Evolutionary conservation across 805 yeast genomes (phyloP).

Genomic region (Kluyveromyces nonfermentans): DNA sequence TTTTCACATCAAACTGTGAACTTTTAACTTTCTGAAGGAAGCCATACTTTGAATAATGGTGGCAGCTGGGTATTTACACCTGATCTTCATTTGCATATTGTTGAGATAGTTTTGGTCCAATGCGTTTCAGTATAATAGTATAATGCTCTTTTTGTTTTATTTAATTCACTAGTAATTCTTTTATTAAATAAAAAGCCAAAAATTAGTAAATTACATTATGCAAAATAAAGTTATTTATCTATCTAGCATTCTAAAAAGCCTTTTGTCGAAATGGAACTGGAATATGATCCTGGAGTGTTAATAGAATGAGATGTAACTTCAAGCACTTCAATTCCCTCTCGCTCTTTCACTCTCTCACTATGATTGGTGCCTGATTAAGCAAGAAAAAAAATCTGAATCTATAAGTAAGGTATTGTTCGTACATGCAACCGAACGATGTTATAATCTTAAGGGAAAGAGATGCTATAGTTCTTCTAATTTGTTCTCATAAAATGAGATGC

Average conservation of each 20-base stretch:
- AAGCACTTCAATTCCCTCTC: background rate
- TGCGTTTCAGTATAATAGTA: too few species aligned
- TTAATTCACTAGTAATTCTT: too few species aligned
- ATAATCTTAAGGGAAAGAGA: background rate
- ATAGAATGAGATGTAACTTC: background rate
- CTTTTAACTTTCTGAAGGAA: background rate
- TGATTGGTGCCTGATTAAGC: too few species aligned
- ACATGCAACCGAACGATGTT: too few species aligned
- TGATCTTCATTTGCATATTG: background rate
- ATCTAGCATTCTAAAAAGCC: background rate
- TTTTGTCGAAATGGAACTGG: background rate
- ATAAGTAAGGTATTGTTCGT: too few species aligned
- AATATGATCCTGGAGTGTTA: background rate
- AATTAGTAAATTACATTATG: background rate
- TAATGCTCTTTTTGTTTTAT: too few species aligned
- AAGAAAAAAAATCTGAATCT: too few species aligned
- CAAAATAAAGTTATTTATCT: background rate
- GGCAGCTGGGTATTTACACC: background rate
- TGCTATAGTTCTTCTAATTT: slow-evolving; percentile 11
- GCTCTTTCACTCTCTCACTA: too few species aligned
- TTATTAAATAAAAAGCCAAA: background rate
- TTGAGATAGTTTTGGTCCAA: too few species aligned
- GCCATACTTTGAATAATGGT: background rate
- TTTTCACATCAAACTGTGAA: too few species aligned
- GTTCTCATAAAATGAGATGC: slow-evolving; percentile 20